Base-by-base conservation (phyloP, 352 stramenopile species). In the Pythium sp. region DNA sequence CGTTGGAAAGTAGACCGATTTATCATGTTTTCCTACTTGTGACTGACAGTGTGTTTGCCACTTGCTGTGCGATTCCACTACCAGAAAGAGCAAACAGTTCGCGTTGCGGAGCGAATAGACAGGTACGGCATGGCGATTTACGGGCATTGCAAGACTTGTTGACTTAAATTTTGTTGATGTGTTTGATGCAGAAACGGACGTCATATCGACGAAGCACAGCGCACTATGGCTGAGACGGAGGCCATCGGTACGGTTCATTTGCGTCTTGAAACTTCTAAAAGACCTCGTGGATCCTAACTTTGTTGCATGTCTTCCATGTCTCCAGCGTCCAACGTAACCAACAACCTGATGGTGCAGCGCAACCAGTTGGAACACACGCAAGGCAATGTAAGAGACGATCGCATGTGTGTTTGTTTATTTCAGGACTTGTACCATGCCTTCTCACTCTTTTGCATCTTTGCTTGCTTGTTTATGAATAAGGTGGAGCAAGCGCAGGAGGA, bases 151-250 rank as follows among this genome's bases (percentile, higher is more conserved):
- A n/a, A 51, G 41, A n/a, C 7, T 51, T 22, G 53, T 24, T 47
- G 22, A 1, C 1, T 49, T 49, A 11, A 24, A 12, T 66, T 8
- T 60, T 2, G 38, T 0, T 14, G 12, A 6, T 67, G 38, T 58
- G 57, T 53, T 9, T 24, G 6, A 26, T 8, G n/a, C 36, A 92
- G 84, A 64, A 91, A 78, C 67, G 82, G 79, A 22, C 75, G 80
- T n/a, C 85, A 93, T 71, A 67, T 93, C 28, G 78, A 90, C 36
- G 82, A 90, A 70, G 83, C 82, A 0, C 82, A 93, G 43, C 81
- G 82, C 22, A 93, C 82, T n/a, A 64, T 93, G 2, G 82, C 82
- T 6, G 78, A 91, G 55, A 93, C 85, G 0, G 85, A 93, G 70
- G 75, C 80, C 0, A 87, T 91, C 32, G 85, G 85, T 93, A 64